Evolutionary conservation across 169 alveolate genomes (phyloP).

Genomic region (Plasmodium chabaudi): DNA sequence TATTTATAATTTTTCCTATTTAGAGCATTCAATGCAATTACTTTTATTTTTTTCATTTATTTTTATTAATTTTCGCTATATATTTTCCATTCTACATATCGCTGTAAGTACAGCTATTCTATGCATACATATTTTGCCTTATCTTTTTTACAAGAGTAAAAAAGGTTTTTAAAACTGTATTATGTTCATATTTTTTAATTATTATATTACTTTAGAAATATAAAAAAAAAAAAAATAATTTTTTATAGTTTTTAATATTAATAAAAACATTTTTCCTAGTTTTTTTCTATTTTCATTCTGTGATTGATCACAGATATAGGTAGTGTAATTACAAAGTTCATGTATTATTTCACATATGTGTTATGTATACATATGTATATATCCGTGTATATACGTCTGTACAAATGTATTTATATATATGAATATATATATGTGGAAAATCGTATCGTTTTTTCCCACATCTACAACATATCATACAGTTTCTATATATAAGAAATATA

Average conservation of each 20-base stretch:
- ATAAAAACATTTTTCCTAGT: background rate
- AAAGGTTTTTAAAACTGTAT: constrained; percentile 14
- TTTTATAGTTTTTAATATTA: background rate
- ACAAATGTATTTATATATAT: background rate
- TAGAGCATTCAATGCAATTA: background rate
- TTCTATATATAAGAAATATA: background rate
- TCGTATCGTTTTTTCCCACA: background rate
- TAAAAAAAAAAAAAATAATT: background rate
- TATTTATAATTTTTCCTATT: background rate
- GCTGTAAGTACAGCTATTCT: background rate
- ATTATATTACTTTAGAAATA: background rate
- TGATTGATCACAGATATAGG: constrained; percentile 14
- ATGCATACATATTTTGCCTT: constrained; percentile 22
- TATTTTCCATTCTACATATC: too few species aligned
- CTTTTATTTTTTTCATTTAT: background rate
- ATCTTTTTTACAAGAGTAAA: background rate
- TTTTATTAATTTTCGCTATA: background rate
- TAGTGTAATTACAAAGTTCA: constrained; percentile 26
- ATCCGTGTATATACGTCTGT: background rate
- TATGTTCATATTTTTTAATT: constrained; percentile 5
- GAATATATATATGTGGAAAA: background rate
- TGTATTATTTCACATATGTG: background rate
- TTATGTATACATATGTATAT: background rate
- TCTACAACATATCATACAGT: background rate
- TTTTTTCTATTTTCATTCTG: background rate